A percentile compares a stretch with the other conserved stretches of the same genome.
phyloP scores from a whole-genome alignment of 768 basidiomycete species.

The Strobilomyces echinocephalus region DNA sequence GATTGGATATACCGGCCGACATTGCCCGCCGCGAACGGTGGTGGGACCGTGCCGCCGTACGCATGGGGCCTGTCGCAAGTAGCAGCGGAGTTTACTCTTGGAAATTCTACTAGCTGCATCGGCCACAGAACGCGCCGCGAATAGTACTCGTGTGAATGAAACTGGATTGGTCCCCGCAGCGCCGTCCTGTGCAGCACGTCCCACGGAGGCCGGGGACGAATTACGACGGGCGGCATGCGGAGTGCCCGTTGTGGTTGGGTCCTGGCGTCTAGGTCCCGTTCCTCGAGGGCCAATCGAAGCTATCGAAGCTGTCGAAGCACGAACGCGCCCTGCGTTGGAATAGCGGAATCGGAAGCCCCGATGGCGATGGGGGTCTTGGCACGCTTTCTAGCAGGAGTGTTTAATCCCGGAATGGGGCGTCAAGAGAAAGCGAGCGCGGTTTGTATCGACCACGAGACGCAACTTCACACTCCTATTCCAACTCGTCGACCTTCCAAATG shows the following conservation, averaged over 20 bases:
- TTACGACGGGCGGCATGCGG: slow-evolving; percentile 9
- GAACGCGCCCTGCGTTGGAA: slow-evolving; percentile 6
- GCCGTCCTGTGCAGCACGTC: slow-evolving; percentile 9
- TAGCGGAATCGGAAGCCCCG: slow-evolving; percentile 29
- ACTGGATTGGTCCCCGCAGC: not conserved
- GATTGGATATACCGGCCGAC: not conserved
- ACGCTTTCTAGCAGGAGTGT: not conserved
- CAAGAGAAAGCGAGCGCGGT: slow-evolving; percentile 6
- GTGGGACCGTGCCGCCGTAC: not conserved
- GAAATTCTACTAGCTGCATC: not conserved
- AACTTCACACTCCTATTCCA: slow-evolving; percentile 5
- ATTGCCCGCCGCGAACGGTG: not conserved
- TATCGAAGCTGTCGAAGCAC: slow-evolving; percentile 20
- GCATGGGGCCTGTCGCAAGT: not conserved
- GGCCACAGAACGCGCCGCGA: not conserved
- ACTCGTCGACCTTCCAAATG: slow-evolving; percentile 18
- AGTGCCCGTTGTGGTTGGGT: not conserved
- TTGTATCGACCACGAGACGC: slow-evolving; percentile 16
- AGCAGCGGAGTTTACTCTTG: slow-evolving; percentile 7
- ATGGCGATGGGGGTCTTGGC: slow-evolving; percentile 24
- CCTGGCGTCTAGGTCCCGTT: slow-evolving; percentile 8
- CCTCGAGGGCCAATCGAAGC: slow-evolving; percentile 23
- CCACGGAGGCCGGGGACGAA: slow-evolving; percentile 11
- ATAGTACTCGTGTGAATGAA: slow-evolving; percentile 5
- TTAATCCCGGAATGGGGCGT: slow-evolving; percentile 16